Percentiles rank a stretch among this genome's conserved stretches.
Evolutionary conservation across 225 moss, liverwort and hornwort genomes (phyloP).

Genomic region (Lunularia cruciata): DNA sequence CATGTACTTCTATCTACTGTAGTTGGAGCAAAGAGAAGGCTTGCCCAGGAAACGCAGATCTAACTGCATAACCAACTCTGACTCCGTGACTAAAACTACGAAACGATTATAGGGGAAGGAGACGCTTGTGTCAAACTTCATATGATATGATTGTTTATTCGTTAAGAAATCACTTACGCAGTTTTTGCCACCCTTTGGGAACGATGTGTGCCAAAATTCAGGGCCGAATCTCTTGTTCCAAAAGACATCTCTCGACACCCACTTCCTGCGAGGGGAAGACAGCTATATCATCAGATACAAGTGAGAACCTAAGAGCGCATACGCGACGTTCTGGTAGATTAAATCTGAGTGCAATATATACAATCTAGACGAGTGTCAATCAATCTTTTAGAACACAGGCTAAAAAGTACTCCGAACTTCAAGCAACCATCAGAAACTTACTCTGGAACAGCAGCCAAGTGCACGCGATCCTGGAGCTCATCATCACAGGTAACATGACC

Average conservation of each 20-base stretch:
- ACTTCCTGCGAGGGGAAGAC: conserved; percentile 22
- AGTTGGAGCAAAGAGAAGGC: too few relatives aligned
- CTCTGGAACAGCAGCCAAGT: conserved; percentile 34
- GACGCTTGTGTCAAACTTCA: too few relatives aligned
- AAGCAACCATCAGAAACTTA: background rate
- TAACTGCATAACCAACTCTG: too few relatives aligned
- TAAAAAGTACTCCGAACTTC: background rate
- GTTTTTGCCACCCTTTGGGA: conserved; percentile 48
- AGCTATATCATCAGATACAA: background rate
- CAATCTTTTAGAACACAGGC: too few relatives aligned
- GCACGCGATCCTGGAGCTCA: conserved; percentile 38
- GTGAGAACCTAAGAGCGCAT: too few relatives aligned
- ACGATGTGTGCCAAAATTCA: conserved; percentile 42
- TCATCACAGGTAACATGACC: conserved; percentile 41
- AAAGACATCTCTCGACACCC: conserved; percentile 36
- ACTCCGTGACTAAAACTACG: too few relatives aligned
- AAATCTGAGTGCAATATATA: too few relatives aligned
- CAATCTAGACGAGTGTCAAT: too few relatives aligned
- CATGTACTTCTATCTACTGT: too few relatives aligned
- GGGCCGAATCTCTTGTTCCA: conserved; percentile 40
- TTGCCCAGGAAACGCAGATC: too few relatives aligned
- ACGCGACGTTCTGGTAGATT: too few relatives aligned
- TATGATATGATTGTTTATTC: background rate
- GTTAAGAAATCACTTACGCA: conserved; percentile 20
- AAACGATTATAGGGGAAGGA: too few relatives aligned